Evolutionary conservation across 148 eudicot species (phyloP).

Genomic region (Rhododendron kiyosumense): DNA sequence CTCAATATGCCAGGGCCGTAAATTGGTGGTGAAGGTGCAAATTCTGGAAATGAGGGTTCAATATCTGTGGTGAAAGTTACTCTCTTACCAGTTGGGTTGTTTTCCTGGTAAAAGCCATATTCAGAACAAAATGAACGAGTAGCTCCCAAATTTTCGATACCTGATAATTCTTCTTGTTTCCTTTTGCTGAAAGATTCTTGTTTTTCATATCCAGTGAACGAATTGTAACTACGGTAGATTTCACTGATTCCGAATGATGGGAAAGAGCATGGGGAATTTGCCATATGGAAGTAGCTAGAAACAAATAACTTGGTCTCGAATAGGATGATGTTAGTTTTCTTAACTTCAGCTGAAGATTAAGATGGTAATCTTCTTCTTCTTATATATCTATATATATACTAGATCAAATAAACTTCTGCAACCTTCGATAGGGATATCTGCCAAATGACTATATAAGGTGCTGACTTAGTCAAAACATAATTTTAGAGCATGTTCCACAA

Average conservation of each 20-base stretch:
- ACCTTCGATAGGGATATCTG: neutral
- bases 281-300: conserved; percentile 2
- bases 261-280: neutral
- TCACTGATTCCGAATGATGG: neutral
- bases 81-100: neutral
- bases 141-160: neutral
- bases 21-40: neutral
- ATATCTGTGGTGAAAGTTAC: neutral
- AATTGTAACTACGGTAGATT: neutral
- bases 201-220: neutral
- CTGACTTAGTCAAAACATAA: neutral
- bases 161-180: neutral
- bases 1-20: neutral
- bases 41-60: neutral
- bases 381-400: no score
- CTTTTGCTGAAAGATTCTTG: neutral
- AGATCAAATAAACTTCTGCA: neutral
- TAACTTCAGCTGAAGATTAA: neutral
- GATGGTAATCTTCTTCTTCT: neutral
- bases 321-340: neutral
- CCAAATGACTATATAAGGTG: neutral
- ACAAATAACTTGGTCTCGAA: neutral
- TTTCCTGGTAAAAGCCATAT: conserved; percentile 1
- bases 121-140: neutral
- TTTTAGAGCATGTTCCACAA: neutral